Conservation (phyloP, 129 eudicot genomes). For the Flaveria bidentis region DNA sequence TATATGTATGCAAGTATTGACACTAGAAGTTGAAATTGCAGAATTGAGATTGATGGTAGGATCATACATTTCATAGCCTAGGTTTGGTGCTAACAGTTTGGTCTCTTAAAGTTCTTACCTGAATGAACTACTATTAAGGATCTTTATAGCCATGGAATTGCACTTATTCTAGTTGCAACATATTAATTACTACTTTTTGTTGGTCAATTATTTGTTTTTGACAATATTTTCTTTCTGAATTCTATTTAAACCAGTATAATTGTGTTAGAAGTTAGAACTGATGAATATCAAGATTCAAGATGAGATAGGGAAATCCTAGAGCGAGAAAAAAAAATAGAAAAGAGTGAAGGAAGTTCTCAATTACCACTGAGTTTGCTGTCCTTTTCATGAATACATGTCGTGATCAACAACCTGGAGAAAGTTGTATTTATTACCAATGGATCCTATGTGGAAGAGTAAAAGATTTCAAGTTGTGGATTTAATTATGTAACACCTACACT, state of each 20-base stretch:
- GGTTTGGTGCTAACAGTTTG: background rate
- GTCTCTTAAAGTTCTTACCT: background rate
- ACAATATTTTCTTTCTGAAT: background rate
- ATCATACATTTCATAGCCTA: background rate
- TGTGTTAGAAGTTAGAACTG: background rate
- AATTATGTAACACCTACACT: background rate
- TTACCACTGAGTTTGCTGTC: background rate
- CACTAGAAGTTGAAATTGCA: background rate
- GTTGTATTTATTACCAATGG: background rate
- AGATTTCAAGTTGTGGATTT: background rate
- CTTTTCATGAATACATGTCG: background rate
- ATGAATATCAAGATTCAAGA: background rate
- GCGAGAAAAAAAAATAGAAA: background rate
- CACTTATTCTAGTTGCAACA: background rate
- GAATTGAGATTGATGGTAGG: conserved; percentile 1
- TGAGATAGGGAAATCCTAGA: background rate
- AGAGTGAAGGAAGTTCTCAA: background rate
- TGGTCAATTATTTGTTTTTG: background rate
- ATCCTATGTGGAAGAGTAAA: background rate
- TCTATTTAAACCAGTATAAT: background rate
- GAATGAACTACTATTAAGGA: background rate
- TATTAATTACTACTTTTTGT: background rate
- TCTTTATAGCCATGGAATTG: background rate
- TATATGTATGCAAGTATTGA: background rate
- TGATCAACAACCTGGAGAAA: background rate